These are phyloP conservation scores for Trichoderma parareesei DNA, from an alignment of 495 filamentous ascomycete species.

Conservation along the genomic window DNA sequence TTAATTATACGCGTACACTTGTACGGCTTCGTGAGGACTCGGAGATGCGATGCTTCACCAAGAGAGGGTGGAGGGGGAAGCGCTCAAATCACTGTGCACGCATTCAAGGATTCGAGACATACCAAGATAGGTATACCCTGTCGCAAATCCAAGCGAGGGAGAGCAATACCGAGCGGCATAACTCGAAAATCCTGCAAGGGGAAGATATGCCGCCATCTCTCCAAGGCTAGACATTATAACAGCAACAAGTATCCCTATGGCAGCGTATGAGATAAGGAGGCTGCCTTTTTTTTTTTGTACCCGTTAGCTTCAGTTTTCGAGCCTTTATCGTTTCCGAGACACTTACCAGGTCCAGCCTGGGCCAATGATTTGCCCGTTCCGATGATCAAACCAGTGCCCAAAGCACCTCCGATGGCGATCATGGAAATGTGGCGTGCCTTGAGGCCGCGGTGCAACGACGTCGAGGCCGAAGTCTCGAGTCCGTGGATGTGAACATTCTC, in stretches of 20 bases:
- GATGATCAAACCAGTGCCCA: constrained; percentile 58
- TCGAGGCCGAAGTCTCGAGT: constrained; percentile 27
- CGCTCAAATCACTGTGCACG: too few species aligned
- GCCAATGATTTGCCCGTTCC: constrained; percentile 55
- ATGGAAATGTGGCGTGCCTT: constrained; percentile 63
- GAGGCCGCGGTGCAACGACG: constrained; percentile 51
- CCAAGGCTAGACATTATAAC: constrained; percentile 41
- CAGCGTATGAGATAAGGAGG: constrained; percentile 55
- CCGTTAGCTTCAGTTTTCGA: too few species aligned
- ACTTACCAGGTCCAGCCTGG: constrained; percentile 54
- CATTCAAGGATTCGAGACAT: too few species aligned
- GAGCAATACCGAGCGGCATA: constrained; percentile 73
- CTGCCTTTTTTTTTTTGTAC: constrained; percentile 20
- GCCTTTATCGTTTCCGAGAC: too few species aligned
- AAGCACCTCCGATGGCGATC: constrained; percentile 82
- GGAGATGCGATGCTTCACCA: too few species aligned
- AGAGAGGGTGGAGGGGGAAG: too few species aligned
- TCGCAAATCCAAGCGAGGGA: constrained; percentile 69
- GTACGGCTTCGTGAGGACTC: too few species aligned
- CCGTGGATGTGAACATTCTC: constrained; percentile 21
- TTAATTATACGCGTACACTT: too few species aligned
- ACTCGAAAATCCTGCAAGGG: constrained; percentile 49
- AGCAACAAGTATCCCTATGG: constrained; percentile 43
- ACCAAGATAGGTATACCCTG: constrained; percentile 54
- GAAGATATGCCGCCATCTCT: constrained; percentile 63